Percentiles rank a stretch among this genome's conserved stretches.
These are phyloP conservation scores for Candida oleophila DNA, from an alignment of 805 yeast genomes.

Conservation along the genomic window DNA sequence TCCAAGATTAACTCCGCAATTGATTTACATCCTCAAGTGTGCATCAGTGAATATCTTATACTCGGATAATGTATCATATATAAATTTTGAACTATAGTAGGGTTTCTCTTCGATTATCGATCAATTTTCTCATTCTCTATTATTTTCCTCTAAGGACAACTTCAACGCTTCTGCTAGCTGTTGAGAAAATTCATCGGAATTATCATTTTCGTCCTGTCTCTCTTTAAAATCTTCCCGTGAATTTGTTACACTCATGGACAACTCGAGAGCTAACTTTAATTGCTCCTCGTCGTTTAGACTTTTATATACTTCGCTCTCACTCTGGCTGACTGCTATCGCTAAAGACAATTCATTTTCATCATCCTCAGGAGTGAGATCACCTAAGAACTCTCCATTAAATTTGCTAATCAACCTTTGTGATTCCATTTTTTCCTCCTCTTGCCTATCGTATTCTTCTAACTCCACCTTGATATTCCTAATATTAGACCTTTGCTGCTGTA, in stretches of 20 bases:
- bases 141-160: not conserved
- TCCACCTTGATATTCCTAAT: slow-evolving; percentile 29
- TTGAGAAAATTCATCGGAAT: not conserved
- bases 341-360: slow-evolving; percentile 17
- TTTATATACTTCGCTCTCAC: slow-evolving; percentile 3
- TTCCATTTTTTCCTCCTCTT: slow-evolving; percentile 21
- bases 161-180: slow-evolving; percentile 2
- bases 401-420: slow-evolving; percentile 33
- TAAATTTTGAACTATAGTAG: too few relatives aligned
- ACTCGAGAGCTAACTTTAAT: slow-evolving; percentile 41
- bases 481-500: slow-evolving; percentile 19
- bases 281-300: slow-evolving; percentile 26
- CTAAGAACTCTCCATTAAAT: slow-evolving; percentile 43
- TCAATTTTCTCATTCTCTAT: too few relatives aligned
- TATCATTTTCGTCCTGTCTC: not conserved
- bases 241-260: slow-evolving; percentile 30
- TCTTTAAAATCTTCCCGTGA: not conserved
- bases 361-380: slow-evolving; percentile 9
- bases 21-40: too few relatives aligned
- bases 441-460: slow-evolving; percentile 35
- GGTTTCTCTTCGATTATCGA: too few relatives aligned
- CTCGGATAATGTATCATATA: too few relatives aligned
- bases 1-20: too few relatives aligned
- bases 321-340: slow-evolving; percentile 20
- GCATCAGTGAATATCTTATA: too few relatives aligned